Conservation (phyloP, 306 rosid species). For the Styphnolobium japonicum region DNA sequence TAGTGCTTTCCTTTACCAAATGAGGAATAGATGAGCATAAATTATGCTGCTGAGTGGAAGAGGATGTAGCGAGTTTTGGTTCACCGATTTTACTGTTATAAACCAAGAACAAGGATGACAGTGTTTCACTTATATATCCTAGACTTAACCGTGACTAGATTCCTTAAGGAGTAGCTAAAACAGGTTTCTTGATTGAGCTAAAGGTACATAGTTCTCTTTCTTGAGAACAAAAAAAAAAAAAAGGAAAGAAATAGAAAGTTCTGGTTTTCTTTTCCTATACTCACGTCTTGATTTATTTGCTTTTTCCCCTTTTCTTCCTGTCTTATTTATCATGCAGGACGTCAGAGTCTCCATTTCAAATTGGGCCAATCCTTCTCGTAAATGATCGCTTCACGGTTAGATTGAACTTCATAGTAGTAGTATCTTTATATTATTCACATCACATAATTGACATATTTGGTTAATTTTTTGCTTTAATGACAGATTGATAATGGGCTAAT, state of each 20-base stretch:
- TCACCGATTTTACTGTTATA: neutral
- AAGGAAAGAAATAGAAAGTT: neutral
- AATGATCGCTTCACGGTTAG: conserved; percentile 86
- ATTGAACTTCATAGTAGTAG: neutral
- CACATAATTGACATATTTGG: neutral
- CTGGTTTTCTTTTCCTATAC: neutral
- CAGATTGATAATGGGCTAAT: conserved; percentile 85
- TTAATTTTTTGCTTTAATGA: conserved; percentile 26
- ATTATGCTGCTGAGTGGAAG: neutral
- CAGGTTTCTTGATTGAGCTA: neutral
- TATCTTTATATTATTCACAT: neutral
- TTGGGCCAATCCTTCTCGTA: conserved; percentile 80
- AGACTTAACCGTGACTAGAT: neutral
- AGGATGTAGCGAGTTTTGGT: neutral
- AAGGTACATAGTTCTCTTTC: neutral
- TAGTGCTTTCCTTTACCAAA: neutral
- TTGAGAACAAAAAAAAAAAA: neutral
- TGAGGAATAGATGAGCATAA: neutral
- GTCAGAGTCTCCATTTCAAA: conserved; percentile 66
- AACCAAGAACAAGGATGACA: neutral
- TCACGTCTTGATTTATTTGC: neutral
- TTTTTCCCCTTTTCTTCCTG: neutral
- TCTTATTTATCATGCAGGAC: conserved; percentile 57
- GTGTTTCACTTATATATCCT: neutral
- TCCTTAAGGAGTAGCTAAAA: neutral